These are phyloP conservation scores for Citrus australasica DNA, from an alignment of 345 rosid species.

Conservation along the genomic window DNA sequence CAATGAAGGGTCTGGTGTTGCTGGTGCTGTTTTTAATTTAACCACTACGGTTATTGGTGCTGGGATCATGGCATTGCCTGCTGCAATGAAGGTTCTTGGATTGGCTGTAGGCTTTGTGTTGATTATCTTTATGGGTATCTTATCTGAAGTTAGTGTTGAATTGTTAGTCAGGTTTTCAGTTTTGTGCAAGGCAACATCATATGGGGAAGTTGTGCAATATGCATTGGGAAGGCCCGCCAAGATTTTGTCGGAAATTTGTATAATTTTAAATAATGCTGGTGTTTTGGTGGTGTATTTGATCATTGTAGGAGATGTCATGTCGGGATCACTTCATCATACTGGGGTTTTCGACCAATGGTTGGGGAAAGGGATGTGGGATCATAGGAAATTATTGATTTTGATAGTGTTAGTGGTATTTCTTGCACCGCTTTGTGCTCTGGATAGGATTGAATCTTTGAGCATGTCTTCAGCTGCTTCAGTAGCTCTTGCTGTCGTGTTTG, in stretches of 20 bases:
- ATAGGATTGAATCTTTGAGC: conserved; percentile 90
- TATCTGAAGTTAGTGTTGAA: conserved; percentile 90
- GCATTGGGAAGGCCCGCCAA: conserved; percentile 85
- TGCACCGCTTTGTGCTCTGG: conserved; percentile 78
- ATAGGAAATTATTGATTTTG: conserved; percentile 69
- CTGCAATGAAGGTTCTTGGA: conserved; percentile 93
- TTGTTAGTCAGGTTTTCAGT: conserved; percentile 68
- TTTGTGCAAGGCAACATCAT: conserved; percentile 60
- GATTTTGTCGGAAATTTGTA: conserved; percentile 82
- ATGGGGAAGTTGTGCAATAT: conserved; percentile 81
- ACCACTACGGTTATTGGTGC: conserved; percentile 91
- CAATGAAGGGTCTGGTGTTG: conserved; percentile 47
- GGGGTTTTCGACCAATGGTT: conserved; percentile 95
- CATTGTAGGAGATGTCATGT: conserved; percentile 92
- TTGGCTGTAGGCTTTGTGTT: conserved; percentile 57
- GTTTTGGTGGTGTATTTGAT: conserved; percentile 89
- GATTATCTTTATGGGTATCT: conserved; percentile 69
- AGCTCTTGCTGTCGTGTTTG: conserved; percentile 86
- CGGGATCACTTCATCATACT: conserved; percentile 76
- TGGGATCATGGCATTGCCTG: conserved; percentile 98
- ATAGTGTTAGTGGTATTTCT: conserved; percentile 66
- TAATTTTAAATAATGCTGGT: conserved; percentile 89
- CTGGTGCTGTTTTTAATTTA: conserved; percentile 91
- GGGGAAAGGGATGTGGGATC: conserved; percentile 95
- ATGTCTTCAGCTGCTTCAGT: conserved; percentile 89